A percentile compares a stretch with the other conserved stretches of the same genome.
phyloP scores from a whole-genome alignment of 768 basidiomycete species.

The Boletellus ananiceps region DNA sequence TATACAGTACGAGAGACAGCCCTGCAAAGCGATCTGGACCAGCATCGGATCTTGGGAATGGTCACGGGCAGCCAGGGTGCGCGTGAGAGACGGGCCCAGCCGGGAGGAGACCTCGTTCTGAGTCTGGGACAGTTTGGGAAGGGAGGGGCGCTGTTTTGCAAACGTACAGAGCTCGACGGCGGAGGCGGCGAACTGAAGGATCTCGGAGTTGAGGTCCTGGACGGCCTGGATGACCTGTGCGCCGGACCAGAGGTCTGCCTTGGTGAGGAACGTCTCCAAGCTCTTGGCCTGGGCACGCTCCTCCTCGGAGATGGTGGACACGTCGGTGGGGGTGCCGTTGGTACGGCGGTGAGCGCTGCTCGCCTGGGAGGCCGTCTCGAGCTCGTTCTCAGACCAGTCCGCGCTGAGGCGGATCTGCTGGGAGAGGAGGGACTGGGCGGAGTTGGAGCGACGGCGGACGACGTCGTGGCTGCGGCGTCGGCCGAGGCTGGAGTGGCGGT shows the following conservation, averaged over 20 bases:
- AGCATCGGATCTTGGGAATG: slow-evolving; percentile 73
- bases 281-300: slow-evolving; percentile 54
- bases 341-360: slow-evolving; percentile 13
- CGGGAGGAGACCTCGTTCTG: slow-evolving; percentile 59
- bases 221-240: slow-evolving; percentile 75
- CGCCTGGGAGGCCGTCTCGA: slow-evolving; percentile 14
- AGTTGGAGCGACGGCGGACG: slow-evolving; percentile 27
- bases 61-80: slow-evolving; percentile 57
- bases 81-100: slow-evolving; percentile 58
- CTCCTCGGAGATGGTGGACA: slow-evolving; percentile 42
- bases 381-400: slow-evolving; percentile 30
- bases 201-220: slow-evolving; percentile 75
- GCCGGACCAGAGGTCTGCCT: slow-evolving; percentile 71
- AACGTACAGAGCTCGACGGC: slow-evolving; percentile 67
- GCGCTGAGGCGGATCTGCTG: slow-evolving; percentile 30
- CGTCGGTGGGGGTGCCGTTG: slow-evolving; percentile 15
- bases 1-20: slow-evolving; percentile 61
- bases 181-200: slow-evolving; percentile 73
- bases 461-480: slow-evolving; percentile 29
- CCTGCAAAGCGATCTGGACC: slow-evolving; percentile 73
- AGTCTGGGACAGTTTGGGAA: slow-evolving; percentile 44
- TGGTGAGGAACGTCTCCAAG: slow-evolving; percentile 65
- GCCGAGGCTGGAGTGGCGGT: slow-evolving; percentile 23
- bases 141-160: slow-evolving; percentile 36
- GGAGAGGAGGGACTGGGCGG: slow-evolving; percentile 26